Evolutionary conservation across 352 stramenopile genomes (phyloP).

Genomic region (Globisporangium splendens): DNA sequence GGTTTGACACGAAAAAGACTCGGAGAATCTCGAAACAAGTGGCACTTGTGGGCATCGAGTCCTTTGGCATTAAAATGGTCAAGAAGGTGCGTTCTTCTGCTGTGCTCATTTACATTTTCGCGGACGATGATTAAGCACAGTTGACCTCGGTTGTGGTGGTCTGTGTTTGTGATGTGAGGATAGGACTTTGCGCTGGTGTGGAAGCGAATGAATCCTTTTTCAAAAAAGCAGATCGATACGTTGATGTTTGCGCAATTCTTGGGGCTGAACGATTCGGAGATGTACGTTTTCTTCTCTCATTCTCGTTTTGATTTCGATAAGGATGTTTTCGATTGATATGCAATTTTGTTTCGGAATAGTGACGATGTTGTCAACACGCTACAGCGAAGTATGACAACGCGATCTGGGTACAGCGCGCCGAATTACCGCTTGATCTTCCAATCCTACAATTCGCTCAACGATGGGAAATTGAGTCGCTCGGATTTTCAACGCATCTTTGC

Average conservation of each 20-base stretch:
- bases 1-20: constrained; percentile 72
- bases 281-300: constrained; percentile 31
- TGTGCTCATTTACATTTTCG: not conserved
- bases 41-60: constrained; percentile 45
- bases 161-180: not conserved
- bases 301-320: not conserved
- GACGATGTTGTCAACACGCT: constrained; percentile 63
- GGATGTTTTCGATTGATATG: not conserved
- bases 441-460: constrained; percentile 63
- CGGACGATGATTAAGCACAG: not conserved
- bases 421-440: constrained; percentile 81
- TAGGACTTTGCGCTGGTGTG: constrained; percentile 65
- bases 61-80: constrained; percentile 72
- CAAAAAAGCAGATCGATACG: constrained; percentile 52
- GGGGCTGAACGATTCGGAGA: constrained; percentile 72
- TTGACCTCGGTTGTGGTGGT: not conserved
- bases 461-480: constrained; percentile 57
- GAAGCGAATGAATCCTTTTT: constrained; percentile 66
- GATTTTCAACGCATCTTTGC: constrained; percentile 77
- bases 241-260: constrained; percentile 60
- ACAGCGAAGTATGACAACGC: constrained; percentile 65
- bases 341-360: constrained; percentile 18
- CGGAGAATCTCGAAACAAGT: constrained; percentile 44
- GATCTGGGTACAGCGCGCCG: constrained; percentile 49
- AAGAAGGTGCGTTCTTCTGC: constrained; percentile 42